phyloP scores from a whole-genome alignment of 2,329 filamentous ascomycete species.

The Diatrype stigma region DNA sequence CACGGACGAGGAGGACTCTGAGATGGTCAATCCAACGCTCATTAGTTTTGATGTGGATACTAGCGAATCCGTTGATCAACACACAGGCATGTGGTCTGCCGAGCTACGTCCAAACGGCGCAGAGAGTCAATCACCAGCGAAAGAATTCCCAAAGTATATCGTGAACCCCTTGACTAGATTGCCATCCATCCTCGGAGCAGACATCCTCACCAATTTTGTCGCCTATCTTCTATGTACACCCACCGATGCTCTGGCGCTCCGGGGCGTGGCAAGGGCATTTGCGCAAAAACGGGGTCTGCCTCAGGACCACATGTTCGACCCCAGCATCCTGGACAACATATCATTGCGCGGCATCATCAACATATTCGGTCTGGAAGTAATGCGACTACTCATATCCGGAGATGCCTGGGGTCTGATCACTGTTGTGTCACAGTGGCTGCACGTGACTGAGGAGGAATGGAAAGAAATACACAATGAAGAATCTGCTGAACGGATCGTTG shows the following conservation, averaged over 20 bases:
- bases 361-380: constrained; percentile 41
- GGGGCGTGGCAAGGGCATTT: constrained; percentile 41
- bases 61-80: constrained; percentile 46
- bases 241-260: constrained; percentile 42
- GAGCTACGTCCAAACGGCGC: constrained; percentile 49
- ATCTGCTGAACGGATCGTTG: neutral
- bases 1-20: constrained; percentile 54
- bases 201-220: constrained; percentile 41
- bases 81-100: constrained; percentile 53
- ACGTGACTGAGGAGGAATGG: constrained; percentile 42
- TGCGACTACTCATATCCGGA: constrained; percentile 39
- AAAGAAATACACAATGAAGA: constrained; percentile 28
- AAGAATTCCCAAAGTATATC: constrained; percentile 34
- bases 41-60: constrained; percentile 61
- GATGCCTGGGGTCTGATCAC: constrained; percentile 43
- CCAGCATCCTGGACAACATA: constrained; percentile 33
- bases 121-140: constrained; percentile 26
- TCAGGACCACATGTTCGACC: constrained; percentile 34
- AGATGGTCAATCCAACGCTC: constrained; percentile 51
- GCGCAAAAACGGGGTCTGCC: constrained; percentile 35
- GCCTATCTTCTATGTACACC: constrained; percentile 41
- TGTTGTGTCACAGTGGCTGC: constrained; percentile 33
- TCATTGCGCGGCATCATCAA: constrained; percentile 39
- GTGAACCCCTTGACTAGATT: constrained; percentile 48
- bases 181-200: constrained; percentile 43